These are phyloP conservation scores for Cladosporium phlei DNA, from an alignment of 2,329 filamentous ascomycete genomes.

Conservation along the genomic window DNA sequence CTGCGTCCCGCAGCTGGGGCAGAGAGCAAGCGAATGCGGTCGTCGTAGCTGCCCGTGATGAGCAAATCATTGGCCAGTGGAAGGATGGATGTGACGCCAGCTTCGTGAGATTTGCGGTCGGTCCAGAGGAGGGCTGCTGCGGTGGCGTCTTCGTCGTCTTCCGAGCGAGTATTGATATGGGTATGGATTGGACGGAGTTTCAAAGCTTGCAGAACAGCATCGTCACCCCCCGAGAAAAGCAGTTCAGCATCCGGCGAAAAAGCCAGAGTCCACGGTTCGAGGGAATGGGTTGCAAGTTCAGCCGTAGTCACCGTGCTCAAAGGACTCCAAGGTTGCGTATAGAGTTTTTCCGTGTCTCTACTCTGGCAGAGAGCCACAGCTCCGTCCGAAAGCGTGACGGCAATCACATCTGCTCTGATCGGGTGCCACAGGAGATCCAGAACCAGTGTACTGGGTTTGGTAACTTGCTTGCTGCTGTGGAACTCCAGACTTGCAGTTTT, in stretches of 20 bases:
- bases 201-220: conserved; percentile 56
- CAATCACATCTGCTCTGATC: conserved; percentile 50
- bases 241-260: conserved; percentile 43
- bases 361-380: conserved; percentile 43
- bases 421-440: conserved; percentile 73
- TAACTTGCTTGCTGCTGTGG: conserved; percentile 43
- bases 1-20: conserved; percentile 36
- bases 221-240: conserved; percentile 69
- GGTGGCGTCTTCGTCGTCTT: conserved; percentile 5
- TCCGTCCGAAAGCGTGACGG: conserved; percentile 67
- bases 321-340: conserved; percentile 23
- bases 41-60: conserved; percentile 89
- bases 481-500: conserved; percentile 29
- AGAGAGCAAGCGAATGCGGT: conserved; percentile 65
- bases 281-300: conserved; percentile 36
- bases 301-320: conserved; percentile 18
- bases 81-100: conserved; percentile 82
- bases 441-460: conserved; percentile 59
- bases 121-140: conserved; percentile 31
- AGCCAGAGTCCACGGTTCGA: conserved; percentile 71
- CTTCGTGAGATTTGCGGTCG: conserved; percentile 62
- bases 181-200: too few relatives aligned
- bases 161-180: background rate
- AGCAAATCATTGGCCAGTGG: conserved; percentile 62
- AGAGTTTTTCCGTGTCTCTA: too few relatives aligned